Percentiles rank a stretch among this genome's conserved stretches.
Conservation (phyloP, 108 stramenopile species). For the Cyclotella baltica region DNA sequence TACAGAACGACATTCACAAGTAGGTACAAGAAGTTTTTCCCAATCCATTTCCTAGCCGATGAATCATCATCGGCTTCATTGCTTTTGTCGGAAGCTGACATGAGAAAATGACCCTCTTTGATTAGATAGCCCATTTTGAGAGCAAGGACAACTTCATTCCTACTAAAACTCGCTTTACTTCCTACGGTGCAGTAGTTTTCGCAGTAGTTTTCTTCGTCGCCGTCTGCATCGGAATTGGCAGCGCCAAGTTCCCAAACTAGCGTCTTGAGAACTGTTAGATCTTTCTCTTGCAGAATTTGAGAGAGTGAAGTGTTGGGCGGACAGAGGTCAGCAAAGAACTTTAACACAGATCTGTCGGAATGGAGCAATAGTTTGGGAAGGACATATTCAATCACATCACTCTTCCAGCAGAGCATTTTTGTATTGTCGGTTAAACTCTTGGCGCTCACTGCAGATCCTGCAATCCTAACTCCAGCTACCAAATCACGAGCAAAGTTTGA, state of each 20-base stretch:
- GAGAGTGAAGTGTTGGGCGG: constrained; percentile 50
- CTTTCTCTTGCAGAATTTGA: constrained; percentile 50
- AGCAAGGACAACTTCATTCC: constrained; percentile 48
- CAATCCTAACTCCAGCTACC: constrained; percentile 38
- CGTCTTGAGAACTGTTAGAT: constrained; percentile 60
- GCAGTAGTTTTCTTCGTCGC: constrained; percentile 33
- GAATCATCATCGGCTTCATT: constrained; percentile 20
- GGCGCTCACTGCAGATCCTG: constrained; percentile 33
- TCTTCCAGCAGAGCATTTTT: constrained; percentile 59
- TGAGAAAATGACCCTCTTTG: constrained; percentile 26
- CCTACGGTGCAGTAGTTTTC: constrained; percentile 48
- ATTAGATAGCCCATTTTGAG: constrained; percentile 44
- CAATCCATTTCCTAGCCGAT: constrained; percentile 67
- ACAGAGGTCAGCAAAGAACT: constrained; percentile 67
- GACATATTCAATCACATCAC: constrained; percentile 58
- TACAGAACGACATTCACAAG: constrained; percentile 77
- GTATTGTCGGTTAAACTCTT: constrained; percentile 59
- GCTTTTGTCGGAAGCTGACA: constrained; percentile 27
- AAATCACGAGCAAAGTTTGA: constrained; percentile 31
- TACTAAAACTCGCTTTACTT: background rate
- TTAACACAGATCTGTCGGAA: constrained; percentile 50
- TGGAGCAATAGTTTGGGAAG: constrained; percentile 66
- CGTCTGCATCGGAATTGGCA: constrained; percentile 49
- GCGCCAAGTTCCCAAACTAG: constrained; percentile 73
- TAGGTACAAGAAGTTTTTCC: constrained; percentile 80